Evolutionary conservation across 768 basidiomycete species (phyloP).

Genomic region (Mycena floridula): DNA sequence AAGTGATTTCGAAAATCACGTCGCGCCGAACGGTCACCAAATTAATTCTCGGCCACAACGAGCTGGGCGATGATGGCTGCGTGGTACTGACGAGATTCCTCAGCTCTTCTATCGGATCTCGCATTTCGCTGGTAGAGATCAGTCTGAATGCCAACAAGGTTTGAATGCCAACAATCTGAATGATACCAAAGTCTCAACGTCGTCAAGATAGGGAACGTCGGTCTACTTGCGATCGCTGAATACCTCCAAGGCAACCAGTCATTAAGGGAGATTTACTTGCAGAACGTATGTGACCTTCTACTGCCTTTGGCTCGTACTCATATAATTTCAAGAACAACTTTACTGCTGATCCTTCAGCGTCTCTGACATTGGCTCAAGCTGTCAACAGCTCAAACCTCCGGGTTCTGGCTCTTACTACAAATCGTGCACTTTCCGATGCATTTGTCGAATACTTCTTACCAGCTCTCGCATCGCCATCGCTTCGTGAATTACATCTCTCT

Average conservation of each 20-base stretch:
- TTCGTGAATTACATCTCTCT: slow-evolving; percentile 53
- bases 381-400: slow-evolving; percentile 50
- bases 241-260: slow-evolving; percentile 42
- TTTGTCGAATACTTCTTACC: slow-evolving; percentile 49
- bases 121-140: slow-evolving; percentile 45
- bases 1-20: slow-evolving; percentile 40
- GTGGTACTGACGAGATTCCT: slow-evolving; percentile 49
- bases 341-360: slow-evolving; percentile 26
- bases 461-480: slow-evolving; percentile 35
- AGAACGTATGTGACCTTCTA: slow-evolving; percentile 38
- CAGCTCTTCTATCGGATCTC: slow-evolving; percentile 37
- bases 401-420: slow-evolving; percentile 44
- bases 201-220: slow-evolving; percentile 48
- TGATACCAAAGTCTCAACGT: too few relatives aligned
- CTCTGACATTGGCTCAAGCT: slow-evolving; percentile 36
- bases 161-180: too few relatives aligned
- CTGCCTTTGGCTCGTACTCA: slow-evolving; percentile 12
- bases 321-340: slow-evolving; percentile 32
- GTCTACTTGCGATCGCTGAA: slow-evolving; percentile 44
- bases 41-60: slow-evolving; percentile 50
- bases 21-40: slow-evolving; percentile 43
- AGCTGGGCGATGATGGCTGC: slow-evolving; percentile 53
- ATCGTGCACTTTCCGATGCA: slow-evolving; percentile 40
- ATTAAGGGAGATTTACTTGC: slow-evolving; percentile 47
- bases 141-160: slow-evolving; percentile 53